Evolutionary conservation across 306 rosid genomes (phyloP), one percentile per base, ranked within the genome.

Genomic region (Lablab purpureus): DNA sequence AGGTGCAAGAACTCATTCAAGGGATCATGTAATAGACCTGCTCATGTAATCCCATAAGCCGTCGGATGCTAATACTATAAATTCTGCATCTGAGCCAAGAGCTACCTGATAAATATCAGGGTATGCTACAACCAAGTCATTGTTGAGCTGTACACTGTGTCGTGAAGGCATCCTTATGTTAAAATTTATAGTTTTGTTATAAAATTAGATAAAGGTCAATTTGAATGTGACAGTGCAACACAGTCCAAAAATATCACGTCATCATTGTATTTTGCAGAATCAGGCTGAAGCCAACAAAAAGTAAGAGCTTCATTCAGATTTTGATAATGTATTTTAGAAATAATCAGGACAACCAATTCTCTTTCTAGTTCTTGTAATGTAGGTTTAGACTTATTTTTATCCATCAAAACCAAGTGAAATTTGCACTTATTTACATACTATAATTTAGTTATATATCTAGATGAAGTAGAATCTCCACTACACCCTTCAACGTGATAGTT

Each of bases 21-120:
- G 65, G 83, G 54, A 62, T 59, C 49, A 36, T 62, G 71, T 66
- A 73, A 46, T 68, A 71, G 64, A 95, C 97, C 96, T 95, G 84
- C 78, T 90, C 80, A 96, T 90, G 89, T 96, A 96, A 84, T 96
- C 99, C 99, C 98, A 96, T 73, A 96, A 85, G 82, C 99, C 99
- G 89, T 96, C 99, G 21, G 99, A 90, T 78, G 99, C 98, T 83
- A 96, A 82, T 55, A 96, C 84, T 71, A 93, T 7, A 82, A 96
- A 96, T 78, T 96, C 99, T 12, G 89, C 80, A 80, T 91, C 97
- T 67, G 87, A 84, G 50, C 85, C 98, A n/a, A 93, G 96, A 54
- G 84, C 65, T 36, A 88, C 91, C 84, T 91, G 99, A 81, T 81
- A 91, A 76, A 90, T 70, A 76, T 96, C 99, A 55, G 99, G 99